Evolutionary conservation across 2,329 filamentous ascomycete genomes (phyloP), one percentile per base, ranked within the genome.

Genomic region (Aurifilum marmelostoma): DNA sequence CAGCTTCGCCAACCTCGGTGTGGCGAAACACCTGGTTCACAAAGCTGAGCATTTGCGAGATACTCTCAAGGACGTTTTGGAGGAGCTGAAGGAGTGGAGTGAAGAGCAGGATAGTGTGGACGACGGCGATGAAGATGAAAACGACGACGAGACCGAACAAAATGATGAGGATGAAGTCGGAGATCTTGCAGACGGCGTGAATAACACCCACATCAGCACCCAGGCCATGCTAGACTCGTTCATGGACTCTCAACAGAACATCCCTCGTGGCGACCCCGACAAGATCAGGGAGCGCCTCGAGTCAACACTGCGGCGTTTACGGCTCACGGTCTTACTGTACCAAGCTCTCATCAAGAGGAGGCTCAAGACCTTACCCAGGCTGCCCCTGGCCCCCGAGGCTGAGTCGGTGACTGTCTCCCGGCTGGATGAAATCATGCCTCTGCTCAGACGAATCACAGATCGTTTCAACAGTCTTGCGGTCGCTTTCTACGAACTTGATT

Each of bases 71-170:
- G 95, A 97, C 80, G 91, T 93, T 0, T 87, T 97, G 73, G 88
- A 92, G 71, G 95, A 97, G 80, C 79, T 97, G 72, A 92, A 93
- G 77, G 93, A 95, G 74, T 97, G 94, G 93, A 89, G 90, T 27
- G 91, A 93, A 1, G 91, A 93, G 74, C 86, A 88, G 12, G 85
- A 86, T 0, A 87, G 88, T 3, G 88, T 88, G 0, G 89, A 88
- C 1, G 85, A 86, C 18, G 82, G 85, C 0, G 83, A 86, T 18
- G 82, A 85, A 0, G 83, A 86, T 32, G 82, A 80, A 43, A 83
- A 88, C 1, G 83, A 81, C 32, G 78, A 76, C 68, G 82, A 78
- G 24, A 78, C 77, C 41, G 79, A 77, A 6, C 77, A 76, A 24
- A 74, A 76, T 27, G 78, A 79, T n/a, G 78, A 87, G 21, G 78